Evolutionary conservation across 331 rosid species (phyloP).

Genomic region (Arachis monticola): DNA sequence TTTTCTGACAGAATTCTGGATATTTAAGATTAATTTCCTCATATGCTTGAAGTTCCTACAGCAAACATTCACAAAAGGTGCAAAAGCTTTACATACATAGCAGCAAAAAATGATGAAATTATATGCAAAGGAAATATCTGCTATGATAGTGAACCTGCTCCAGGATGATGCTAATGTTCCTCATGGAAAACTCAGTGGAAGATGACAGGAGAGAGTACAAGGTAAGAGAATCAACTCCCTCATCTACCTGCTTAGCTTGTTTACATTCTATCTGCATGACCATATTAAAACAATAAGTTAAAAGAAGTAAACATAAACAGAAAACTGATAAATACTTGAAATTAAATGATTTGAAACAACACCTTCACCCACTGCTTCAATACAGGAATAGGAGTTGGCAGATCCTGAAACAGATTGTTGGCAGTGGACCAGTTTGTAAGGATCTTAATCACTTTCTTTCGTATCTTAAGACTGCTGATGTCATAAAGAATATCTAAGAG

Average conservation of each 20-base stretch:
- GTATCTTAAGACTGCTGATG: conserved; percentile 46
- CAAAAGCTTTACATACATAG: conserved; percentile 15
- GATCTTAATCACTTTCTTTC: conserved; percentile 50
- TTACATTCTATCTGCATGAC: conserved; percentile 65
- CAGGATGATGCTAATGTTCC: conserved; percentile 60
- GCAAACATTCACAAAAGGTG: conserved; percentile 22
- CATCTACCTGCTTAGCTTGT: conserved; percentile 42
- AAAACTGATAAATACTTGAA: conserved; percentile 26
- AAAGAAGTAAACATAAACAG: conserved; percentile 30
- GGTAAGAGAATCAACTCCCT: conserved; percentile 47
- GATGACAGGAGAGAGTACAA: conserved; percentile 59
- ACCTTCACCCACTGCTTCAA: conserved; percentile 98
- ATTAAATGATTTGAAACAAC: conserved; percentile 38
- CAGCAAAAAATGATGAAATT: conserved; percentile 20
- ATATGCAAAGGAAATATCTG: conserved; percentile 32
- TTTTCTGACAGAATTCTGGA: conserved; percentile 75
- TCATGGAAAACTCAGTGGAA: conserved; percentile 56
- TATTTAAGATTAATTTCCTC: conserved; percentile 64
- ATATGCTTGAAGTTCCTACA: conserved; percentile 78
- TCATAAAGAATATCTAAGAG: conserved; percentile 75
- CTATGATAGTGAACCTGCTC: conserved; percentile 67
- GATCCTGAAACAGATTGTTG: conserved; percentile 49
- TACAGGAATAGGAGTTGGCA: conserved; percentile 67
- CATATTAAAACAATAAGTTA: conserved; percentile 40
- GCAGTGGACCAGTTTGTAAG: conserved; percentile 71